Conservation (phyloP, 2,329 filamentous ascomycete species). For the Paraphaeosphaeria minitans region DNA sequence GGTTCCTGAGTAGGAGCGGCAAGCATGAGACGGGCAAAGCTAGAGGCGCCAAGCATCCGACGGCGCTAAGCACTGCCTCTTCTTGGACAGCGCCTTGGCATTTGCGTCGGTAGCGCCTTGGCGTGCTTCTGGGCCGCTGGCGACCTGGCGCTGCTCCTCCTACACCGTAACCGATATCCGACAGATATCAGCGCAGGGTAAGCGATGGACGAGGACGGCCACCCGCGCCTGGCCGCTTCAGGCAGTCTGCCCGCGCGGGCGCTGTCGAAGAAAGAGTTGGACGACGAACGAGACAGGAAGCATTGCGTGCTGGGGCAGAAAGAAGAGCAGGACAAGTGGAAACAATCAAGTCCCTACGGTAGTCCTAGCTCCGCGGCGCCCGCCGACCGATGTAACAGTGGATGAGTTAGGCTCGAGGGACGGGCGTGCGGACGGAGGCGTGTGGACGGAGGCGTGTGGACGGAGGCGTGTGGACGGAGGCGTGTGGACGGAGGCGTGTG, state of each 20-base stretch:
- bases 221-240: not conserved
- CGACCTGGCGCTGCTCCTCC: not conserved
- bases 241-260: not conserved
- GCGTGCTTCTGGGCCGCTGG: conserved; percentile 2
- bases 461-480: no score
- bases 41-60: conserved; percentile 4
- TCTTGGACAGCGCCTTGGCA: no score
- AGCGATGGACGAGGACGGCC: not conserved
- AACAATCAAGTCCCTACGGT: no score
- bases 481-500: no score
- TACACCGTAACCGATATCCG: conserved; percentile 6
- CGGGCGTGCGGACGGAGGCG: no score
- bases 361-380: not conserved
- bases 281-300: not conserved
- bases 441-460: no score
- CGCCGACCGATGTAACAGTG: not conserved
- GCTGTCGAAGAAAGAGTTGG: not conserved
- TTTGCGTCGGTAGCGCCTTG: conserved; percentile 1
- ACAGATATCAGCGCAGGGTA: conserved; percentile 4
- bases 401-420: no score
- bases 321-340: no score
- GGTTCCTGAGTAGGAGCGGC: not conserved
- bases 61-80: no score
- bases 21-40: not conserved
- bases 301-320: not conserved